phyloP scores from a whole-genome alignment of 208 protist species.

The Leishmania aethiopica region DNA sequence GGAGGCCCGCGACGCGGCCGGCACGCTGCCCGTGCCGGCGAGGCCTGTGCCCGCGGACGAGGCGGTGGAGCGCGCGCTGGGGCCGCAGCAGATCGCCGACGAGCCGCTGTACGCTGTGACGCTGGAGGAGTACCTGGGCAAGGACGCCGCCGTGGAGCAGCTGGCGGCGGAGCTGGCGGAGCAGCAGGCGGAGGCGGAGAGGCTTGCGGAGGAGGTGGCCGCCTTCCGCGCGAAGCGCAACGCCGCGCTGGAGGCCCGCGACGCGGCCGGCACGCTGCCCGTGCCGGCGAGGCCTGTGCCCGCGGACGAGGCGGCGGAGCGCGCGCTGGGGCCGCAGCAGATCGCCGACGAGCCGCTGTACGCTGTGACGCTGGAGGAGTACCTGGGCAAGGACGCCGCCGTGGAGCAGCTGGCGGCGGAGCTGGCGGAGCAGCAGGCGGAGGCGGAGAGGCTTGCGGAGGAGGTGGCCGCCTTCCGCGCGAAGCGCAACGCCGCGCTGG shows the following conservation, averaged over 20 bases:
- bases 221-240: slow-evolving; percentile 25
- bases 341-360: slow-evolving; percentile 29
- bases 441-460: background rate
- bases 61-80: background rate
- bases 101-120: background rate
- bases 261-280: slow-evolving; percentile 30
- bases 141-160: background rate
- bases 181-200: background rate
- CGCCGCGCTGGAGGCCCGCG: slow-evolving; percentile 29
- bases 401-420: background rate
- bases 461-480: slow-evolving; percentile 9
- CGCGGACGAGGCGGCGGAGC: slow-evolving; percentile 25
- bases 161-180: slow-evolving; percentile 4
- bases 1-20: slow-evolving; percentile 28
- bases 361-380: slow-evolving; percentile 30
- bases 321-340: slow-evolving; percentile 20
- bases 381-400: too few relatives aligned
- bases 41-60: background rate
- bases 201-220: background rate
- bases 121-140: background rate
- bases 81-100: background rate
- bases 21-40: slow-evolving; percentile 25
- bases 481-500: background rate
- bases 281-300: slow-evolving; percentile 16
- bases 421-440: slow-evolving; percentile 1